phyloP scores from a whole-genome alignment of 2,329 filamentous ascomycete species.

The Xylariales sp. region DNA sequence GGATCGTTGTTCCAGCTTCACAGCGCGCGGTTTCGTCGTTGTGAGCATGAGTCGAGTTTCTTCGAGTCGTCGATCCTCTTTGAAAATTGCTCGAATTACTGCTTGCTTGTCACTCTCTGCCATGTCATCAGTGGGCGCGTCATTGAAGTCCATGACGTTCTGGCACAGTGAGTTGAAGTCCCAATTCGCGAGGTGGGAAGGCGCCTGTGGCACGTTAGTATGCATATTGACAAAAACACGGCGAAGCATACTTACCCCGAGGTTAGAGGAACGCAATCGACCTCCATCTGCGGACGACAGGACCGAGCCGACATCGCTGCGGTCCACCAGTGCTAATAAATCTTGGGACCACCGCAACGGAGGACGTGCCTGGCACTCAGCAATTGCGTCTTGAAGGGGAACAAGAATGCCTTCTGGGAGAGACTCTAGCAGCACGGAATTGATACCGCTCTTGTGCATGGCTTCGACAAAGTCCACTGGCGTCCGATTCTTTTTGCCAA shows the following conservation, averaged over 20 bases:
- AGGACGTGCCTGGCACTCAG: constrained; percentile 78
- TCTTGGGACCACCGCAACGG: constrained; percentile 70
- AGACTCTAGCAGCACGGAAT: constrained; percentile 66
- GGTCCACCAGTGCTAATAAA: constrained; percentile 70
- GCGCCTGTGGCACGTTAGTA: no score
- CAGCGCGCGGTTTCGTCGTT: constrained; percentile 72
- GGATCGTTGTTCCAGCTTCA: constrained; percentile 71
- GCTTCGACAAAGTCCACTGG: constrained; percentile 66
- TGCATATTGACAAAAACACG: no score
- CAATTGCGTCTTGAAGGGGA: constrained; percentile 77
- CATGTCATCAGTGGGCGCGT: constrained; percentile 66
- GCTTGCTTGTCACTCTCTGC: constrained; percentile 80
- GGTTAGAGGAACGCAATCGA: constrained; percentile 28
- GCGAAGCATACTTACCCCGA: constrained; percentile 37
- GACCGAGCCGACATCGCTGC: constrained; percentile 73
- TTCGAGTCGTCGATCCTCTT: constrained; percentile 82
- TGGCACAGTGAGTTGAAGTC: constrained; percentile 78
- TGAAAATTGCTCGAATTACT: constrained; percentile 83
- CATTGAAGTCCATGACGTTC: constrained; percentile 54
- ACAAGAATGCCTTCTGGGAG: constrained; percentile 80
- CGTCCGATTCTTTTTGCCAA: constrained; percentile 43
- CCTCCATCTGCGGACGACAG: constrained; percentile 43
- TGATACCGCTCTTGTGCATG: constrained; percentile 68
- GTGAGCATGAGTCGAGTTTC: constrained; percentile 85
- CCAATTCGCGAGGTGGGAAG: constrained; percentile 62